phyloP scores from a whole-genome alignment of 306 rosid genomes.

The Chamaecrista fasciculata region DNA sequence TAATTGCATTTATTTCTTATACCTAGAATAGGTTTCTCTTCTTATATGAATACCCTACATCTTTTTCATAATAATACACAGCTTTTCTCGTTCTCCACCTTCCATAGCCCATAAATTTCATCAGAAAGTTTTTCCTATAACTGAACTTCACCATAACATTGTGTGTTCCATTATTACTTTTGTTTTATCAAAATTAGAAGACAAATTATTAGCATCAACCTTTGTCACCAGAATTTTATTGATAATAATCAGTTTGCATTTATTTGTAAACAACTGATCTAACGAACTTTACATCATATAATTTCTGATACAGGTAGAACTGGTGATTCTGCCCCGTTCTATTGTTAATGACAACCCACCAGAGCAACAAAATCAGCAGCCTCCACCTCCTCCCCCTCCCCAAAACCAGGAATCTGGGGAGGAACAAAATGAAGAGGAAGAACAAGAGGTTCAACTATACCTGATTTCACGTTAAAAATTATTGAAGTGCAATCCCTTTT shows the following conservation, averaged over 20 bases:
- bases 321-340: slow-evolving; percentile 93
- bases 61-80: no score
- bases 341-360: slow-evolving; percentile 73
- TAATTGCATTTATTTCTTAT: no score
- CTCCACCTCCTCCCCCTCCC: slow-evolving; percentile 97
- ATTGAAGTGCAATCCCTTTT: slow-evolving; percentile 1
- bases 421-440: slow-evolving; percentile 83
- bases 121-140: no score
- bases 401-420: slow-evolving; percentile 88
- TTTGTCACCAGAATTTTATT: neutral
- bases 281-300: slow-evolving; percentile 20
- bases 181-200: neutral
- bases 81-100: no score
- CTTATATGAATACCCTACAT: no score
- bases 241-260: neutral
- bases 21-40: no score
- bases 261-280: neutral
- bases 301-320: slow-evolving; percentile 69
- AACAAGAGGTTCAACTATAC: slow-evolving; percentile 61
- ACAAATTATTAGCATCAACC: neutral
- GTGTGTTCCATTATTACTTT: neutral
- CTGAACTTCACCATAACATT: no score
- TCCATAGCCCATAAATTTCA: no score
- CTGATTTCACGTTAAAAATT: slow-evolving; percentile 21
- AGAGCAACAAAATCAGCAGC: slow-evolving; percentile 90